Evolutionary conservation across 441 rosid genomes (phyloP), one percentile per base, ranked within the genome.

Genomic region (Raphanus hybrid): DNA sequence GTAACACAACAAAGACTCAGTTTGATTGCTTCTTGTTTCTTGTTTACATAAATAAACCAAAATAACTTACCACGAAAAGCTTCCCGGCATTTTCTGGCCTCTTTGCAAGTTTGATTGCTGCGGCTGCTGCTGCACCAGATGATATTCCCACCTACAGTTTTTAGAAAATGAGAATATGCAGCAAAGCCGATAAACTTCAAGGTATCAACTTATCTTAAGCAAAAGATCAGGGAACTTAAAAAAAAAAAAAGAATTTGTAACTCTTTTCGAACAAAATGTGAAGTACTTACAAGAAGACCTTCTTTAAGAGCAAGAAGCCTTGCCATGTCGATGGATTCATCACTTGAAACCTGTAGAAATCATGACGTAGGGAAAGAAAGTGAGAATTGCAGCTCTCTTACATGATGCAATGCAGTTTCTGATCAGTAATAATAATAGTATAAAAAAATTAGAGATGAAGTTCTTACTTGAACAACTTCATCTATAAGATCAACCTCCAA

Each of bases 91-190:
- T 88, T 82, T 91, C 96, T 20, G 90, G 94, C 81, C 86, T 88
- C 88, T 86, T 89, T 4, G 98, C 96, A 43, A 89, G 84, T 82
- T 85, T 84, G 62, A 92, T 82, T 63, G 97, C 97, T 16, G 98
- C 97, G 0, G 91, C 89, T 0, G 98, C 85, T 35, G 98, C 96
- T 12, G 92, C 98, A 58, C 98, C 97, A 0, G 97, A 93, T 67
- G 98, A 93, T 80, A 93, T 92, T 69, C 98, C 98, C 41, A 88
- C 97, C 97, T 93, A 85, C 80, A 65, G 35, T 52, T 61, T 67
- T 55, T 37, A 37, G 43, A 29, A 60, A 23, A 10, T 12, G 52
- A 4, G 52, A 12, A 45, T 5, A 69, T 6, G 58, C 3, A 16
- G 26, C 26, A 43, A 43, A 43, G 5, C 50, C n/a, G 4, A 16